Percentiles rank a stretch among this genome's conserved stretches.
Evolutionary conservation across 2,329 filamentous ascomycete species (phyloP).

Genomic region (Sordariomycetes sp.): DNA sequence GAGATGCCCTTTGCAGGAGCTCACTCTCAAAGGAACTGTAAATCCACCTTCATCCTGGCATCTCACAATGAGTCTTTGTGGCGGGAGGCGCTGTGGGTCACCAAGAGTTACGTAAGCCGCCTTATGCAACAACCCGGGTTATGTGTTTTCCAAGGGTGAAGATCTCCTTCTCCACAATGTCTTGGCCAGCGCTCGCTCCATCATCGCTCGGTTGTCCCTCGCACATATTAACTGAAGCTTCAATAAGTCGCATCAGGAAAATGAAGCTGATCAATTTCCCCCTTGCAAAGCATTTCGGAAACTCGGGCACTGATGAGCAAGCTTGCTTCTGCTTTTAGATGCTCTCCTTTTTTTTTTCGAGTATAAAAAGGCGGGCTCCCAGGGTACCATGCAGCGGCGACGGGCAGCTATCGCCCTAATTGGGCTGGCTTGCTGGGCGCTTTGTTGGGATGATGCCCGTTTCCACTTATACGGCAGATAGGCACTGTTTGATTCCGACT

Average conservation of each 20-base stretch:
- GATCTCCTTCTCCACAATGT: too few species aligned
- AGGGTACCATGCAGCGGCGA: not conserved
- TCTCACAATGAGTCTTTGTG: not conserved
- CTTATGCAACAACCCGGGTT: not conserved
- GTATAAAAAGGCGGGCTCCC: not conserved
- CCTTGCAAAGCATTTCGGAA: too few species aligned
- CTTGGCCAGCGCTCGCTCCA: too few species aligned
- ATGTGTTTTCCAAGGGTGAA: not conserved
- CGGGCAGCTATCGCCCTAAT: not conserved
- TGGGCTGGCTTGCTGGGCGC: not conserved
- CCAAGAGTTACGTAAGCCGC: too few species aligned
- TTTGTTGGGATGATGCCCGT: not conserved
- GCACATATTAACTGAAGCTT: too few species aligned
- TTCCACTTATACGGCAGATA: not conserved
- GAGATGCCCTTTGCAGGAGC: not conserved
- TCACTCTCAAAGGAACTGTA: not conserved
- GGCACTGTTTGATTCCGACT: not conserved
- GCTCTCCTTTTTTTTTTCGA: too few species aligned
- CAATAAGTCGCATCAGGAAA: too few species aligned
- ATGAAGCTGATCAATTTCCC: too few species aligned
- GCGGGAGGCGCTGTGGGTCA: not conserved
- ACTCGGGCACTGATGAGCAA: too few species aligned
- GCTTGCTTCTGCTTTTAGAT: too few species aligned
- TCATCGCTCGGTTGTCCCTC: too few species aligned
- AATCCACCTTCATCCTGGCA: not conserved